Evolutionary conservation across 139 green algal genomes (phyloP).

Genomic region (Astrephomene gubernaculifera): DNA sequence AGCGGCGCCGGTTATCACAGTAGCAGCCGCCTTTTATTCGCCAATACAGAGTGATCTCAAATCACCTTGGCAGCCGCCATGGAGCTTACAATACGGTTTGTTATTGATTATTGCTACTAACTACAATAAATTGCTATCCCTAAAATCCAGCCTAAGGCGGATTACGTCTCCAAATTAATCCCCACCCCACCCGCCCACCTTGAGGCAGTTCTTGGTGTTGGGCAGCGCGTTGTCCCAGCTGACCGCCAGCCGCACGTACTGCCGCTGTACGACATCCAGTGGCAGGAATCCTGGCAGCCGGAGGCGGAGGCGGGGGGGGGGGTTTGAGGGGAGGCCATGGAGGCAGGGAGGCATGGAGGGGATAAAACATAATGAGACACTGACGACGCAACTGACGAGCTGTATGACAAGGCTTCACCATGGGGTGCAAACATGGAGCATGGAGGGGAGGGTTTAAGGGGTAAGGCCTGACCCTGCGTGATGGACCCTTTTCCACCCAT

Average conservation of each 20-base stretch:
- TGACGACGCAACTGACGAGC: too few species aligned
- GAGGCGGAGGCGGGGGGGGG: background rate
- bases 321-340: too few species aligned
- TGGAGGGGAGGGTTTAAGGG: too few species aligned
- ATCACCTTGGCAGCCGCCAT: background rate
- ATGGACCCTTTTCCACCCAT: too few species aligned
- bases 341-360: too few species aligned
- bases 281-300: constrained; percentile 22
- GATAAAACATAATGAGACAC: too few species aligned
- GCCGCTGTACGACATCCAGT: constrained; percentile 13
- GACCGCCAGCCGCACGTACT: constrained; percentile 1
- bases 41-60: background rate
- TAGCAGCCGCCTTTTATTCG: background rate
- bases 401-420: too few species aligned
- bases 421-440: too few species aligned
- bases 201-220: constrained; percentile 42
- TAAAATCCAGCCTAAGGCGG: background rate
- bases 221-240: constrained; percentile 13
- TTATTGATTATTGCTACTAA: too few species aligned
- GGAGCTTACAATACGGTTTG: too few species aligned
- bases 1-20: too few species aligned
- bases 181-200: background rate
- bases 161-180: background rate
- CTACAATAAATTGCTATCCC: background rate
- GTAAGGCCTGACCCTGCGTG: too few species aligned